These are phyloP conservation scores for Neofusicoccum laricinum DNA, from an alignment of 2,329 filamentous ascomycete genomes.

Conservation along the genomic window DNA sequence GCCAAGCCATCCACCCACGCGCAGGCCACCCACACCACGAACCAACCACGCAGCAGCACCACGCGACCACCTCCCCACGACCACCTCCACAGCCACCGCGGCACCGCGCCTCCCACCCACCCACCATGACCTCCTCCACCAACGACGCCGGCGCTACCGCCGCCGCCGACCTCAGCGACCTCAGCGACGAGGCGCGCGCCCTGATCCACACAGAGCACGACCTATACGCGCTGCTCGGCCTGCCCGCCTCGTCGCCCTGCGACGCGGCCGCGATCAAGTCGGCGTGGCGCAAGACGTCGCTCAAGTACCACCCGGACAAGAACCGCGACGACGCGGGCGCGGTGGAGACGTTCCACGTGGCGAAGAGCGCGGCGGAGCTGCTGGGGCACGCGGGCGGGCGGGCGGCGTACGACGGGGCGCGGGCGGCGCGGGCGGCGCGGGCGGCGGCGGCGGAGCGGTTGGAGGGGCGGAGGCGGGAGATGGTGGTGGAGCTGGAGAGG, in stretches of 20 bases:
- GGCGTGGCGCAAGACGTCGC: conserved; percentile 78
- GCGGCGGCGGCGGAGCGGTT: conserved; percentile 70
- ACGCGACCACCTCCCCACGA: too few species aligned
- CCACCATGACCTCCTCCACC: too few species aligned
- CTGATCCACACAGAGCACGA: conserved; percentile 52
- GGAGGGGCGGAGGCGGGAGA: conserved; percentile 67
- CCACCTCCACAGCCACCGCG: too few species aligned
- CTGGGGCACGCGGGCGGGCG: conserved; percentile 69
- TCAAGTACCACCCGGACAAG: conserved; percentile 96
- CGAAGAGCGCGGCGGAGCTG: conserved; percentile 83
- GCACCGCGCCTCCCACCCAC: too few species aligned
- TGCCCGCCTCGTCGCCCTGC: conserved; percentile 58
- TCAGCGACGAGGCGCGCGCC: conserved; percentile 30
- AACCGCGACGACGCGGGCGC: conserved; percentile 61
- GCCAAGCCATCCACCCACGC: too few species aligned
- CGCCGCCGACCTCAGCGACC: conserved; percentile 5
- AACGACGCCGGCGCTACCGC: background rate
- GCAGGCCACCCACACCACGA: too few species aligned
- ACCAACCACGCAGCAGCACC: too few species aligned
- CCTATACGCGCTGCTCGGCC: conserved; percentile 73
- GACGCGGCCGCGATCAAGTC: conserved; percentile 72
- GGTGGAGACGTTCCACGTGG: conserved; percentile 76
- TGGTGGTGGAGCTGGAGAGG: conserved; percentile 83
- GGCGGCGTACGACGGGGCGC: conserved; percentile 72
- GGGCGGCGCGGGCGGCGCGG: conserved; percentile 68